These are phyloP conservation scores for Chondrostereum purpureum DNA, from an alignment of 1,284 basidiomycete species.

Conservation along the genomic window DNA sequence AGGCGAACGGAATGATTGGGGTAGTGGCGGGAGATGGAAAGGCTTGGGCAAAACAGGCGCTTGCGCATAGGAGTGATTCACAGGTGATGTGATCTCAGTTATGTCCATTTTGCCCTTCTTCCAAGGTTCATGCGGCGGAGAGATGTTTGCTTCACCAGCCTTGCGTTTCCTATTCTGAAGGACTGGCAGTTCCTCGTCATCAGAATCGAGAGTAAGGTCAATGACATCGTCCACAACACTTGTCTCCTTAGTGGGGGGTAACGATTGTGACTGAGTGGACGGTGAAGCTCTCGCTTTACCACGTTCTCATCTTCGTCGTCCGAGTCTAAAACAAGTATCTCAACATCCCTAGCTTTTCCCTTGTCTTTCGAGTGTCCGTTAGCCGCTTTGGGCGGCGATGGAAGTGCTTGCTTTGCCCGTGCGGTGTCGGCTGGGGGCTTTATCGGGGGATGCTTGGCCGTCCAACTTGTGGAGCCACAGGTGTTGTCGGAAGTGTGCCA, in stretches of 20 bases:
- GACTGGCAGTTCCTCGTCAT: conserved; percentile 48
- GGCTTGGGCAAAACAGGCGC: not conserved
- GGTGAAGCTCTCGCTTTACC: conserved; percentile 70
- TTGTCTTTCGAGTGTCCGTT: conserved; percentile 34
- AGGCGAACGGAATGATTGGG: not conserved
- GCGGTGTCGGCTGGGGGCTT: conserved; percentile 14
- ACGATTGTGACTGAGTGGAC: conserved; percentile 30
- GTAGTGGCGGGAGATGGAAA: not conserved
- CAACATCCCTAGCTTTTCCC: conserved; percentile 41
- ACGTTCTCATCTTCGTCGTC: conserved; percentile 71
- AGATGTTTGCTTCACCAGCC: conserved; percentile 38
- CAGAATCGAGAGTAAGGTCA: conserved; percentile 74
- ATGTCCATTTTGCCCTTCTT: conserved; percentile 45
- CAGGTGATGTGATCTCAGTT: conserved; percentile 1
- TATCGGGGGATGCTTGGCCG: conserved; percentile 39
- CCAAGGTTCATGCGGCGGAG: conserved; percentile 50
- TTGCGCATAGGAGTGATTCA: not conserved
- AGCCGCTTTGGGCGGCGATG: conserved; percentile 17
- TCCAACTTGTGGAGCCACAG: conserved; percentile 71
- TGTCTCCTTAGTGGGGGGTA: conserved; percentile 17
- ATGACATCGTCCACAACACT: conserved; percentile 47
- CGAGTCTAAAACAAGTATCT: conserved; percentile 73
- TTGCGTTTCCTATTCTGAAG: conserved; percentile 35
- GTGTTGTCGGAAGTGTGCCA: conserved; percentile 93
- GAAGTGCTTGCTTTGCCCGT: conserved; percentile 19